Conservation (phyloP, 2,329 filamentous ascomycete genomes). For the Trichoderma harzianum region DNA sequence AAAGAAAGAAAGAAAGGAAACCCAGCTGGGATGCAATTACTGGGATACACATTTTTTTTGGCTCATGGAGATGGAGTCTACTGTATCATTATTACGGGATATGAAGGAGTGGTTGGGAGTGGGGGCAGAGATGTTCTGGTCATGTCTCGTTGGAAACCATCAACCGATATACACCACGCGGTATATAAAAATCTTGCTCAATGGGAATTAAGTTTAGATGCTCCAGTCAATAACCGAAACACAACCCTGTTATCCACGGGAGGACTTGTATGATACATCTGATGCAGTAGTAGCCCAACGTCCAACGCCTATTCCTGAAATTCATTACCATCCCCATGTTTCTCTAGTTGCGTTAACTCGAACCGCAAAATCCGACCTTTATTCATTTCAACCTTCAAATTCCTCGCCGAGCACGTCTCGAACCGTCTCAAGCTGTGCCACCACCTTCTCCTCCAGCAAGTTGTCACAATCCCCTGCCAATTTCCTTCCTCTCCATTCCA, state of each 20-base stretch:
- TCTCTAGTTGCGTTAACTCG: conserved; percentile 20
- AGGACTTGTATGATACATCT: conserved; percentile 6
- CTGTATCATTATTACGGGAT: conserved; percentile 15
- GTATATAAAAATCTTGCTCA: conserved; percentile 14
- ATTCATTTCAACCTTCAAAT: conserved; percentile 35
- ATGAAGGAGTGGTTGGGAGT: neutral
- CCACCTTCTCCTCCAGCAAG: conserved; percentile 70
- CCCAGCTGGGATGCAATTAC: neutral
- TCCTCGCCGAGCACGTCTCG: conserved; percentile 54
- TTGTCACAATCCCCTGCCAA: conserved; percentile 50
- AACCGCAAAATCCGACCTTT: conserved; percentile 19
- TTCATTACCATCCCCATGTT: conserved; percentile 9
- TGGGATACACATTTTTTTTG: neutral
- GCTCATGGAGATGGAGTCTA: neutral
- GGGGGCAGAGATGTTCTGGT: neutral
- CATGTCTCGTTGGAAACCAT: neutral
- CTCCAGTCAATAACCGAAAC: conserved; percentile 3
- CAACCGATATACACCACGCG: neutral
- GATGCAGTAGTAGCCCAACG: conserved; percentile 14
- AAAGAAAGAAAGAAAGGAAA: neutral
- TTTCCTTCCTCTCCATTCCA: conserved; percentile 54
- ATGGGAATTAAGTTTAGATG: conserved; percentile 17
- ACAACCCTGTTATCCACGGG: conserved; percentile 1
- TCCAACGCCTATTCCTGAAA: conserved; percentile 19
- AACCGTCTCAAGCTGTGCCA: conserved; percentile 63